These are phyloP conservation scores for Backusella liffmaniae DNA, from an alignment of 192 early-diverging fungal species.

Conservation along the genomic window DNA sequence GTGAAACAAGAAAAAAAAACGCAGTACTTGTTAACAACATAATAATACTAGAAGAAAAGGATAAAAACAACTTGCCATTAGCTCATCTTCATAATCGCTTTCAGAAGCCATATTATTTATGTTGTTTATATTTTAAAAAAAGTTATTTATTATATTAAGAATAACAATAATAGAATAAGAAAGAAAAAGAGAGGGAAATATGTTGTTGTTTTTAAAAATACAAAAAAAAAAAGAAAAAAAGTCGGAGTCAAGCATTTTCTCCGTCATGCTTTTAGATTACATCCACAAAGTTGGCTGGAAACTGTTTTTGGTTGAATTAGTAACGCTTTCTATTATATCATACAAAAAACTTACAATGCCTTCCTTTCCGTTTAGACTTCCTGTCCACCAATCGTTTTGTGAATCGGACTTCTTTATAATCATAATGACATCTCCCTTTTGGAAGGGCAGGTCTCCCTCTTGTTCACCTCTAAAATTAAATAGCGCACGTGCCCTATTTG, in stretches of 20 bases:
- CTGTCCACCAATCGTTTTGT: conserved; percentile 92
- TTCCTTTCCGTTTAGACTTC: conserved; percentile 27
- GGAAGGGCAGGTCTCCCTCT: conserved; percentile 81
- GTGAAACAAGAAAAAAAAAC: background rate
- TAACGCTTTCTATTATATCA: background rate
- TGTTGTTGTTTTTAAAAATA: background rate
- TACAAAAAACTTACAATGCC: conserved; percentile 20
- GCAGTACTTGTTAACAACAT: background rate
- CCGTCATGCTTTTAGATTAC: conserved; percentile 5
- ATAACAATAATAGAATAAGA: background rate
- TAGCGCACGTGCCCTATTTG: conserved; percentile 61
- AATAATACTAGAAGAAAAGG: background rate
- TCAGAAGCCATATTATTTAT: conserved; percentile 28
- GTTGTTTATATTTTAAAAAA: background rate
- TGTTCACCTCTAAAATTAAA: conserved; percentile 86
- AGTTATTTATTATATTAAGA: background rate
- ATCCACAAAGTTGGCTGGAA: conserved; percentile 24
- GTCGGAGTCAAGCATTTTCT: background rate
- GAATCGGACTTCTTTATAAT: conserved; percentile 69
- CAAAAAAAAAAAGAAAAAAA: background rate
- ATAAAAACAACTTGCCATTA: conserved; percentile 15
- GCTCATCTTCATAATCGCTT: conserved; percentile 28
- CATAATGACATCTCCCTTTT: conserved; percentile 82
- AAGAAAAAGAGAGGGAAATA: background rate
- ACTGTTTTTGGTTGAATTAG: conserved; percentile 1